Base-by-base conservation (phyloP, 192 early-diverging fungal genomes). In the Linnemannia hyalina region DNA sequence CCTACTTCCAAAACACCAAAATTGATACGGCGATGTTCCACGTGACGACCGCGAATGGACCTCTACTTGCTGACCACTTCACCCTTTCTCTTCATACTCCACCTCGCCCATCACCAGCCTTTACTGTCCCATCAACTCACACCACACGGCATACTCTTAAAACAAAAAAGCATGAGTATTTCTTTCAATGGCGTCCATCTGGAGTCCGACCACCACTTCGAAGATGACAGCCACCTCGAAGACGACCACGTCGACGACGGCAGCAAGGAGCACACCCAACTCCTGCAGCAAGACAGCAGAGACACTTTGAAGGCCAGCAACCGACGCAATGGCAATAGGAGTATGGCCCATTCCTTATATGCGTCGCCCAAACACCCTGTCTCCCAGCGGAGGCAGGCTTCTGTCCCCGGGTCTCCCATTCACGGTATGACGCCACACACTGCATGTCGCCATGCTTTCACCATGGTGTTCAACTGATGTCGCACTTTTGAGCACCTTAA, bases 341-440 rank as follows among this genome's bases (percentile, higher is more conserved):
- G 68, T 32, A 85, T 85, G 73, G 73, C 76, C 26, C 77, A 85
- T 23, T 85, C 82, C 0, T 32, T 85, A 5, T 85, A 85, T 32
- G 75, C 78, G 6, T 80, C 83, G n/a, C 75, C 83, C 3, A 77
- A 80, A 52, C 47, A 73, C 15, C 5, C 74, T 11, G 18, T 54
- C n/a, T 35, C 76, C 6, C 77, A 76, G n/a, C 55, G 75, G 7
- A 80, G 75, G 29, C 75, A 80, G 44, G 40, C 78, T 22, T 80
- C 83, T 42, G 42, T 85, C 9, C 78, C 83, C 49, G 78, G 44
- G n/a, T 68, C 75, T 23, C 69, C 78, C 15, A 65, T 69, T 9
- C n/a, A n/a, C 20, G 74, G 82, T 78, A 60, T n/a, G 23, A 18
- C 7, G 36, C 8, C 44, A 4, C 0, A 4, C 40, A 18, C 36